A percentile compares a stretch with the other conserved stretches of the same genome.
Conservation (phyloP, 352 stramenopile species). For the Phytophthora syringae region DNA sequence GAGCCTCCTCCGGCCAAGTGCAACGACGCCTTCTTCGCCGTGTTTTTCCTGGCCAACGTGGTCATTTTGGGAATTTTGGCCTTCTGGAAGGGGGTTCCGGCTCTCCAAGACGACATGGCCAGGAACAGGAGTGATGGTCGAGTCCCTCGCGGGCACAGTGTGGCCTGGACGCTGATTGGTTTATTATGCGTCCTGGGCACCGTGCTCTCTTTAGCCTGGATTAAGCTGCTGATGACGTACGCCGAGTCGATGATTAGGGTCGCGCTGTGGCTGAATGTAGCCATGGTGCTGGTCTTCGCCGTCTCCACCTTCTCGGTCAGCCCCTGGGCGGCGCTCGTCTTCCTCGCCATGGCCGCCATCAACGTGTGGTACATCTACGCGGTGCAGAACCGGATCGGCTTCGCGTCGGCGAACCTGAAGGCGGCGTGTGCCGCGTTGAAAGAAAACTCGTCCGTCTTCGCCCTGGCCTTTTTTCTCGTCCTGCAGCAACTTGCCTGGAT, state of each 20-base stretch:
- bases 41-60: constrained; percentile 74
- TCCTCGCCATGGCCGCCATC: constrained; percentile 63
- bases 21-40: constrained; percentile 78
- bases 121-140: constrained; percentile 34
- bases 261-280: constrained; percentile 86
- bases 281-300: constrained; percentile 68
- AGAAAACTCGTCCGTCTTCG: constrained; percentile 68
- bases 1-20: constrained; percentile 63
- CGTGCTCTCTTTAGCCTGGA: constrained; percentile 73
- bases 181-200: constrained; percentile 59
- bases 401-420: constrained; percentile 84
- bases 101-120: constrained; percentile 48
- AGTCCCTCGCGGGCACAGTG: constrained; percentile 41
- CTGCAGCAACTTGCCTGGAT: constrained; percentile 82
- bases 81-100: constrained; percentile 73
- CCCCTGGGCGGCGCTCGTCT: constrained; percentile 61
- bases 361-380: constrained; percentile 89
- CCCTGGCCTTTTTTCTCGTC: constrained; percentile 67
- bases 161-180: constrained; percentile 60
- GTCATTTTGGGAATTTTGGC: constrained; percentile 65
- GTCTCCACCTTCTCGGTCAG: constrained; percentile 70
- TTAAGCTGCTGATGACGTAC: constrained; percentile 81
- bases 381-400: constrained; percentile 82
- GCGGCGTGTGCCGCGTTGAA: constrained; percentile 65
- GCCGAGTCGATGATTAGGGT: constrained; percentile 80